Evolutionary conservation across 1,284 basidiomycete genomes (phyloP).

Genomic region (Ceraceosorus bombacis): DNA sequence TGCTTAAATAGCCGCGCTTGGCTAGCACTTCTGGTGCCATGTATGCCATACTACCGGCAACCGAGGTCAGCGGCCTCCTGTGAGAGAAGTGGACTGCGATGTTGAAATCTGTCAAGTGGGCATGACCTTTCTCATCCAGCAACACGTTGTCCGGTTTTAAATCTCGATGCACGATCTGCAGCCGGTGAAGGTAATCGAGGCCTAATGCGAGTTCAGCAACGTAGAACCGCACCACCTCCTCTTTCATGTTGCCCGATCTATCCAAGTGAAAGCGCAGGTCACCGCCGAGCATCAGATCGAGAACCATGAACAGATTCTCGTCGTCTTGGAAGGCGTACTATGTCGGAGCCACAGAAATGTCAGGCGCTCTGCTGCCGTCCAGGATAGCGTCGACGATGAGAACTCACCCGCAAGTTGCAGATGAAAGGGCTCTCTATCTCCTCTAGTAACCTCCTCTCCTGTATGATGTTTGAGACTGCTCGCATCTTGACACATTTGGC

Average conservation of each 20-base stretch:
- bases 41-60: conserved; percentile 85
- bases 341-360: not conserved
- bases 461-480: conserved; percentile 91
- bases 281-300: conserved; percentile 92
- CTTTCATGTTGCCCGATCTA: conserved; percentile 66
- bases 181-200: conserved; percentile 78
- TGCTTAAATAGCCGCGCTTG: conserved; percentile 38
- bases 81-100: conserved; percentile 95
- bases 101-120: conserved; percentile 96
- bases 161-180: conserved; percentile 64
- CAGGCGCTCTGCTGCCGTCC: not conserved
- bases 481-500: conserved; percentile 93
- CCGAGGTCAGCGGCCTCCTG: conserved; percentile 72
- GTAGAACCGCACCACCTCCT: conserved; percentile 79
- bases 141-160: conserved; percentile 96
- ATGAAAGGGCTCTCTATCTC: conserved; percentile 91
- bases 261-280: conserved; percentile 90
- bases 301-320: conserved; percentile 93
- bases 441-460: conserved; percentile 54
- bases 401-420: conserved; percentile 66
- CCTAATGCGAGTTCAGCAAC: conserved; percentile 78
- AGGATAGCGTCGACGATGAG: not conserved
- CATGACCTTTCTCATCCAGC: conserved; percentile 82
- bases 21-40: conserved; percentile 58
- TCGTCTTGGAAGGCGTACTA: conserved; percentile 92